Conservation (phyloP, 2,329 filamentous ascomycete species). For the Trichophyton schoenleinii region DNA sequence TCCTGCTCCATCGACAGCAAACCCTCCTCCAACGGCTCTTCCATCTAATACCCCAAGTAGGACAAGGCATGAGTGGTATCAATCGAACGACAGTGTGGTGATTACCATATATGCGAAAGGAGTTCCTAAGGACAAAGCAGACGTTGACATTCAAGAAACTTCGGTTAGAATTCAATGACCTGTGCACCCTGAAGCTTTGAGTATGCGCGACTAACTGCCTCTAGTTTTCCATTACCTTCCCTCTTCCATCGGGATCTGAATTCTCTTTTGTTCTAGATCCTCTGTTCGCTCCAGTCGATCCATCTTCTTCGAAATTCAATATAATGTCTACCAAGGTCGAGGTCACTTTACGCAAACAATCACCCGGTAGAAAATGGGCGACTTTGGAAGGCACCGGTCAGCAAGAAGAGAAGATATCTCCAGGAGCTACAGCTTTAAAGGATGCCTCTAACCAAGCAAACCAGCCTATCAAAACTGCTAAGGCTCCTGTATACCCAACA, state of each 20-base stretch:
- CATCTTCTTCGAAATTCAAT: constrained; percentile 46
- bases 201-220: constrained; percentile 11
- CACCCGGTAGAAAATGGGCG: constrained; percentile 55
- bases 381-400: constrained; percentile 37
- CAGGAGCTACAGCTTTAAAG: constrained; percentile 8
- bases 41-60: constrained; percentile 38
- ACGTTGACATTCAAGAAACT: constrained; percentile 40
- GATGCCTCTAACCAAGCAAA: constrained; percentile 13
- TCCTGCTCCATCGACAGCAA: background rate
- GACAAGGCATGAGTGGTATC: constrained; percentile 58
- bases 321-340: constrained; percentile 72
- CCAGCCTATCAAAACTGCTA: constrained; percentile 14
- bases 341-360: constrained; percentile 56
- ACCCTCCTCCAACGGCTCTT: constrained; percentile 20
- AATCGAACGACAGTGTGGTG: constrained; percentile 47
- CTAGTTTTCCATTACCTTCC: constrained; percentile 48
- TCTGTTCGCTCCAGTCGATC: constrained; percentile 54
- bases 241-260: constrained; percentile 38
- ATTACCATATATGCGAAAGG: constrained; percentile 56
- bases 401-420: constrained; percentile 12
- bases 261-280: constrained; percentile 54
- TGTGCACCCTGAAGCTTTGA: constrained; percentile 4
- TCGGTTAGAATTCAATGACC: constrained; percentile 26
- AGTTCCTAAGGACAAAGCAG: constrained; percentile 44
- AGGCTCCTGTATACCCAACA: constrained; percentile 61